A percentile compares a stretch with the other conserved stretches of the same genome.
These are phyloP conservation scores for Cryptococcus hybrid DNA, from an alignment of 1,284 basidiomycete genomes.

Conservation along the genomic window DNA sequence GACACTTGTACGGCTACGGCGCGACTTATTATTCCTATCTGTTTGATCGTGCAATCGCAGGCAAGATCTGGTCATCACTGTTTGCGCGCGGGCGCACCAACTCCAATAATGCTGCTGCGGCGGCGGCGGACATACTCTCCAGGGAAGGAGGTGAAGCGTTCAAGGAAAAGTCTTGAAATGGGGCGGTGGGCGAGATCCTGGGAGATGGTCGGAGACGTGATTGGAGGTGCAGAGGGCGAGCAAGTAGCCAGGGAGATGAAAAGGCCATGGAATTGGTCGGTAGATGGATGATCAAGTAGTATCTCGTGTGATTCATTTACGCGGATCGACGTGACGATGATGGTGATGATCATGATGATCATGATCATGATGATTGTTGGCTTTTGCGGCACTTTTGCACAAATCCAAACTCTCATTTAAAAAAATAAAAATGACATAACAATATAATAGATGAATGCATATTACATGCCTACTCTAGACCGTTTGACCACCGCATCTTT, in stretches of 20 bases:
- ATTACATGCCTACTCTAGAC: not conserved
- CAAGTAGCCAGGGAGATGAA: slow-evolving; percentile 60
- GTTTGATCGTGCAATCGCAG: slow-evolving; percentile 92
- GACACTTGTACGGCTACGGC: slow-evolving; percentile 92
- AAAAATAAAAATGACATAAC: not conserved
- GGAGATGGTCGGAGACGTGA: slow-evolving; percentile 76
- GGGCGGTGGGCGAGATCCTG: slow-evolving; percentile 94
- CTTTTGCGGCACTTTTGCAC: not conserved
- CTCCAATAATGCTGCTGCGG: slow-evolving; percentile 4
- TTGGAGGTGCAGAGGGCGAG: slow-evolving; percentile 53
- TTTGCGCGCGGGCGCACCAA: slow-evolving; percentile 52
- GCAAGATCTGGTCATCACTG: slow-evolving; percentile 75
- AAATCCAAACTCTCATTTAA: too few relatives aligned
- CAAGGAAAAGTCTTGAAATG: slow-evolving; percentile 70
- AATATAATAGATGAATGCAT: not conserved
- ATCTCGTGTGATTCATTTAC: not conserved
- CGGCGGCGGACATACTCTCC: slow-evolving; percentile 52
- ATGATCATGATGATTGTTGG: too few relatives aligned
- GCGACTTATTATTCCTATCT: slow-evolving; percentile 98
- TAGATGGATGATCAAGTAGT: slow-evolving; percentile 57
- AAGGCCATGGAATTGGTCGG: slow-evolving; percentile 87
- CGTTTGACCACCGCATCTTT: not conserved
- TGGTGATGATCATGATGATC: not conserved
- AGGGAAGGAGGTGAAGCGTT: slow-evolving; percentile 70
- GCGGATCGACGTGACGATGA: not conserved